Evolutionary conservation across 805 yeast genomes (phyloP), one percentile per base, ranked within the genome.

Genomic region (Barnettozyma salicaria): DNA sequence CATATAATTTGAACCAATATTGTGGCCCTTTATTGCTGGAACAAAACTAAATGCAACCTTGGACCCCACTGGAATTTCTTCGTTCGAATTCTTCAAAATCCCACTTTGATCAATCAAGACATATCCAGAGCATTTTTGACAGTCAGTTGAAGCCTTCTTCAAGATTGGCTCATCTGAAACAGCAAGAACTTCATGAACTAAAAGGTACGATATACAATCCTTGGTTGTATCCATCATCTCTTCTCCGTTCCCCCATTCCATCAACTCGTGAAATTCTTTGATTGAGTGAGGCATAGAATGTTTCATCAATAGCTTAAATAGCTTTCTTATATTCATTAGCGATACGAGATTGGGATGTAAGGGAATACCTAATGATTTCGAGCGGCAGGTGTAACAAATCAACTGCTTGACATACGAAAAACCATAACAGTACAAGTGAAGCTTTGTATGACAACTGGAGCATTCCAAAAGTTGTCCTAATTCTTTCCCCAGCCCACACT

Each of bases 351-450:
- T 47, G 3, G 40, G 19, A 22, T 52, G 43, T 1, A 48, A 28
- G 3, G 34, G 26, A 16, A 52, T 14, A 4, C 53, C 44, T 4
- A 45, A 26, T 17, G 52, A 21, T 8, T 43, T 45, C 19, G 46
- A 40, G 18, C 57, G 40, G 37, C 68, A 59, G 1, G 50, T 30
- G 31, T 58, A 36, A 37, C 63, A 63, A 11, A 27, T 14, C 39
- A 42, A 34, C 21, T 48, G 38, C 4, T 27, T 37, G 23, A 52
- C 28, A 19, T 33, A 30, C 7, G 13, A 26, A 19, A 33, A 12
- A 5, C 64, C 68, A 43, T 66, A 65, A 31, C 68, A 65, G 11
- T 50, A 41, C 0, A 58, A 50, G 43, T 66, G 70, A 6, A 65
- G 48, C 7, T 27, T 21, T 25, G 49, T 47, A 5, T 41, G 42